Conservation (phyloP, 2,329 filamentous ascomycete genomes). For the Lizonia empirigonia region DNA sequence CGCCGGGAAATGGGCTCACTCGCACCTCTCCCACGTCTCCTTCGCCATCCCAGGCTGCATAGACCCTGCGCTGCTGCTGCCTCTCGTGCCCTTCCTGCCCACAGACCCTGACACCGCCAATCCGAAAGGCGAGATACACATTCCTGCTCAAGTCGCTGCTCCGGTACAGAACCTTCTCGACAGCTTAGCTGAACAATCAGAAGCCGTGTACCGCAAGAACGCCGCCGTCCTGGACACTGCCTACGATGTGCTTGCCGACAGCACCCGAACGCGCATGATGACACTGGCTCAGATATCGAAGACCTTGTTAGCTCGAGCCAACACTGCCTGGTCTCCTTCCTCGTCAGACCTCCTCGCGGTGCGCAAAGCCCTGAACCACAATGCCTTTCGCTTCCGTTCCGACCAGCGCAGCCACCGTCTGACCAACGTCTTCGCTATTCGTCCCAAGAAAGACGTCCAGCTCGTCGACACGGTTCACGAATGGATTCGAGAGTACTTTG, state of each 20-base stretch:
- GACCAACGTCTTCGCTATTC: constrained; percentile 67
- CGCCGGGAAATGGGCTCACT: constrained; percentile 56
- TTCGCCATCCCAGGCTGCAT: constrained; percentile 59
- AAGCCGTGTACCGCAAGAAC: constrained; percentile 55
- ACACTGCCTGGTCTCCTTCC: constrained; percentile 36
- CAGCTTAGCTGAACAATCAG: constrained; percentile 52
- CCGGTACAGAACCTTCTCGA: constrained; percentile 53
- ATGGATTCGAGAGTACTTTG: constrained; percentile 61
- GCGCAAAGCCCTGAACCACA: constrained; percentile 65
- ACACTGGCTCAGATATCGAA: constrained; percentile 55
- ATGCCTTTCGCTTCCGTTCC: constrained; percentile 67
- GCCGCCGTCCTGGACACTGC: constrained; percentile 57
- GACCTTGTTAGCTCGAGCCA: constrained; percentile 43
- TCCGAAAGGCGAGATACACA: constrained; percentile 44
- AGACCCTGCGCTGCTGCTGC: constrained; percentile 51
- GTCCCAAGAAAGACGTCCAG: constrained; percentile 60
- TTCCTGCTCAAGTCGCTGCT: constrained; percentile 54
- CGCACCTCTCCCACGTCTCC: constrained; percentile 47
- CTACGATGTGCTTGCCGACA: constrained; percentile 54
- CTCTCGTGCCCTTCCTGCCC: constrained; percentile 60
- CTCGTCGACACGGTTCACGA: constrained; percentile 58
- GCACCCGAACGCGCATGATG: constrained; percentile 53
- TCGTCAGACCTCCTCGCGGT: constrained; percentile 69
- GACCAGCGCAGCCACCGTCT: constrained; percentile 56
- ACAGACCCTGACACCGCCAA: constrained; percentile 33